Percentiles rank a stretch among this genome's conserved stretches.
Evolutionary conservation across 2,329 filamentous ascomycete species (phyloP).

Genomic region (Atkinsonella hypoxylon): DNA sequence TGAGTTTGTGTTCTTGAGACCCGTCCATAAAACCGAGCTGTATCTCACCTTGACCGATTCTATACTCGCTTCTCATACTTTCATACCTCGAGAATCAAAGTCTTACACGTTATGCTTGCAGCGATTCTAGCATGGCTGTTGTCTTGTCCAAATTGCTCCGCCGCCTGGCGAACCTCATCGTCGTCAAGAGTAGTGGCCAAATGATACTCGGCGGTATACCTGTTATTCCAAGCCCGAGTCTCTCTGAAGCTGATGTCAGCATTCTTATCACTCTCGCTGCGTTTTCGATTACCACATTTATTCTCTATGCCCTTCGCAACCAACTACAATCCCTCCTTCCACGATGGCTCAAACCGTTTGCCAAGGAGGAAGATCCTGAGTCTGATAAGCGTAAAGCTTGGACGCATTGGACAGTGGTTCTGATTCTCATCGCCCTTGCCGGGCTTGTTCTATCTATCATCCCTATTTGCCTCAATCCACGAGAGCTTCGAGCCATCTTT

Average conservation of each 20-base stretch:
- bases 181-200: background rate
- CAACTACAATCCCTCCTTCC: slow-evolving; percentile 21
- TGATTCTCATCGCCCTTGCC: slow-evolving; percentile 20
- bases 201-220: background rate
- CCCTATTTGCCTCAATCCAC: slow-evolving; percentile 18
- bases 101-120: background rate
- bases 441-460: slow-evolving; percentile 24
- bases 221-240: background rate
- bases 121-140: background rate
- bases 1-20: too few relatives aligned
- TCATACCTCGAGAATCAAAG: too few relatives aligned
- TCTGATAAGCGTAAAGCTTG: slow-evolving; percentile 18
- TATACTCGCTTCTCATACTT: too few relatives aligned
- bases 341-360: slow-evolving; percentile 31
- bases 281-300: slow-evolving; percentile 17
- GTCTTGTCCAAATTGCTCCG: background rate
- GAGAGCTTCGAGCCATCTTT: slow-evolving; percentile 16
- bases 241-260: slow-evolving; percentile 6
- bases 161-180: background rate
- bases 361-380: slow-evolving; percentile 22
- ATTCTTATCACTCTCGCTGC: slow-evolving; percentile 13
- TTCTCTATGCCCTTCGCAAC: slow-evolving; percentile 17
- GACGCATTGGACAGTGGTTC: slow-evolving; percentile 26
- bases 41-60: too few relatives aligned
- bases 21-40: too few relatives aligned